Base-by-base conservation (phyloP, 2,329 filamentous ascomycete genomes). In the Orbilia ellipsospora region DNA sequence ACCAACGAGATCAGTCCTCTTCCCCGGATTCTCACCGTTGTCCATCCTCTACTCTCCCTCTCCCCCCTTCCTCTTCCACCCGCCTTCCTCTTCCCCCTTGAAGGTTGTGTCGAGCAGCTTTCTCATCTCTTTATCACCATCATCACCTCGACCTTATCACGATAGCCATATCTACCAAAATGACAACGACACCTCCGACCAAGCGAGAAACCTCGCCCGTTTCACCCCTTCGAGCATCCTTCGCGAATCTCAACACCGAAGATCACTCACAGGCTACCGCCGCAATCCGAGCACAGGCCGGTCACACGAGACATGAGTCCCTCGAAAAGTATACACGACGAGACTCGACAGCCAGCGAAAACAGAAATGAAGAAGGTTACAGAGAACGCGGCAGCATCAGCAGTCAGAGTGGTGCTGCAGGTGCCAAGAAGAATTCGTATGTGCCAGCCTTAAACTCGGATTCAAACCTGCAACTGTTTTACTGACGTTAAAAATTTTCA, bases 241-340 rank as follows among this genome's bases (percentile, higher is more conserved):
- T 77, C 63, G 66, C 67, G 50, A 70, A 72, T 50, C 67, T 77
- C 54, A 72, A 77, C 61, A 68, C 72, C 42, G 72, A 75, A 4
- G 64, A 68, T 23, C 72, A 75, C 20, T 31, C 65, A 28, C 69
- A 65, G 6, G 67, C 73, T 36, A 72, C 67, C n/a, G 73, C 73
- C 26, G 67, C 66, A 55, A 77, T 77, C 20, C 55, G 66, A 72
- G 72, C 72, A 44, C 48, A 59, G 10, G 73, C 73, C 31, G 73
- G 73, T 36, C 73, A 77, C 51, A 77, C 73, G 44, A 66, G 73
- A 77, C 73, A 77, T 66, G 73, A 77, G 48, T 77, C 73, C 20
- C 73, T 77, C 50, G 73, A 77, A 57, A 77, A 77, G 23, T 77
- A 72, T 62, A 77, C 73, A 2, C 59, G 65, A 66, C 56, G 66